phyloP scores from a whole-genome alignment of 306 rosid genomes.

The Calophaca sinica region DNA sequence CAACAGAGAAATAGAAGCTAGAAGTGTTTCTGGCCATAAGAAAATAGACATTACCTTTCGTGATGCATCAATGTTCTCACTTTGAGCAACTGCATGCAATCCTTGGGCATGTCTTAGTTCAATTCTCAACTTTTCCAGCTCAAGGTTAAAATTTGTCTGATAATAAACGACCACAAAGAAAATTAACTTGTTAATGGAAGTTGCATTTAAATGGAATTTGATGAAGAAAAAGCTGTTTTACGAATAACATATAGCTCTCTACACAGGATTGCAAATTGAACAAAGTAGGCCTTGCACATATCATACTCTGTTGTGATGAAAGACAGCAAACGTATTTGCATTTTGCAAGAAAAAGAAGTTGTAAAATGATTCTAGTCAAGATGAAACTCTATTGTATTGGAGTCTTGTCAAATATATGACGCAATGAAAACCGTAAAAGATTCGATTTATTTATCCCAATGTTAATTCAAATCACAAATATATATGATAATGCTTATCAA shows the following conservation, averaged over 20 bases:
- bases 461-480: neutral
- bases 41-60: conserved; percentile 62
- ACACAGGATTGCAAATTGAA: neutral
- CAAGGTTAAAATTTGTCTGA: conserved; percentile 74
- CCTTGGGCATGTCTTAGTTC: conserved; percentile 90
- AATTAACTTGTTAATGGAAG: conserved; percentile 28
- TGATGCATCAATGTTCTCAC: conserved; percentile 74
- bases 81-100: conserved; percentile 85
- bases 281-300: neutral
- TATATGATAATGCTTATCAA: conserved; percentile 11
- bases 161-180: conserved; percentile 36
- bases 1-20: conserved; percentile 13
- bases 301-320: neutral
- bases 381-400: neutral
- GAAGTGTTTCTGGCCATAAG: conserved; percentile 29
- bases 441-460: neutral
- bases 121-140: conserved; percentile 85
- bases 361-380: conserved; percentile 30
- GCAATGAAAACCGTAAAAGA: conserved; percentile 3
- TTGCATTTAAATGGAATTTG: neutral
- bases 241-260: neutral
- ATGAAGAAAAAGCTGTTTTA: conserved; percentile 31
- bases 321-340: conserved; percentile 13
- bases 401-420: conserved; percentile 16
- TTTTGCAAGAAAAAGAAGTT: conserved; percentile 20